Conservation (phyloP, 257 asterid species). For the Solanum peruvianum region DNA sequence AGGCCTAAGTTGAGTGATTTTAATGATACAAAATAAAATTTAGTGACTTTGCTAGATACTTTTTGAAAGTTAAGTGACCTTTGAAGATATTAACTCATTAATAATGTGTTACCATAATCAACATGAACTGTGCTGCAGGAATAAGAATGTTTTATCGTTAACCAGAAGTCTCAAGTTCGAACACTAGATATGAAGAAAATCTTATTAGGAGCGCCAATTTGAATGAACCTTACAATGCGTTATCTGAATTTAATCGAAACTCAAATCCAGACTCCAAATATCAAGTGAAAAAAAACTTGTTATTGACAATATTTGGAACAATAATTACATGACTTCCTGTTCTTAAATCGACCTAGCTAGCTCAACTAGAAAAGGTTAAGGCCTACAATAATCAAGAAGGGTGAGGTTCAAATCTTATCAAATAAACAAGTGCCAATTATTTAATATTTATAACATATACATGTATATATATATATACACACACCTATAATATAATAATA, state of each 20-base stretch:
- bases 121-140: neutral
- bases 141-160: fast-evolving
- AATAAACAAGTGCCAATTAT: neutral
- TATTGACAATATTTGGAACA: neutral
- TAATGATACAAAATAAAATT: too few relatives aligned
- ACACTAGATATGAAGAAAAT: too few relatives aligned
- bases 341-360: neutral
- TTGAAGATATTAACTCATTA: neutral
- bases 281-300: neutral
- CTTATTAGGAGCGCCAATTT: fast-evolving
- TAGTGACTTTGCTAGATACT: too few relatives aligned
- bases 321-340: neutral
- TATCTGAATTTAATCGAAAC: too few relatives aligned
- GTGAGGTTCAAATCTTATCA: neutral
- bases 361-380: neutral
- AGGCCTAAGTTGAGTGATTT: too few relatives aligned
- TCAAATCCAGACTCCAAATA: too few relatives aligned
- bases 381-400: neutral
- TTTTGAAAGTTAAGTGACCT: too few relatives aligned
- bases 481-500: neutral
- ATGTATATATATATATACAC: neutral
- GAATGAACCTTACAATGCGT: too few relatives aligned
- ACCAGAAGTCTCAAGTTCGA: too few relatives aligned
- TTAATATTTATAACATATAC: neutral
- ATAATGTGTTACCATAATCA: neutral